phyloP scores from a whole-genome alignment of 805 yeast genomes.

The Monosporozyma unispora region DNA sequence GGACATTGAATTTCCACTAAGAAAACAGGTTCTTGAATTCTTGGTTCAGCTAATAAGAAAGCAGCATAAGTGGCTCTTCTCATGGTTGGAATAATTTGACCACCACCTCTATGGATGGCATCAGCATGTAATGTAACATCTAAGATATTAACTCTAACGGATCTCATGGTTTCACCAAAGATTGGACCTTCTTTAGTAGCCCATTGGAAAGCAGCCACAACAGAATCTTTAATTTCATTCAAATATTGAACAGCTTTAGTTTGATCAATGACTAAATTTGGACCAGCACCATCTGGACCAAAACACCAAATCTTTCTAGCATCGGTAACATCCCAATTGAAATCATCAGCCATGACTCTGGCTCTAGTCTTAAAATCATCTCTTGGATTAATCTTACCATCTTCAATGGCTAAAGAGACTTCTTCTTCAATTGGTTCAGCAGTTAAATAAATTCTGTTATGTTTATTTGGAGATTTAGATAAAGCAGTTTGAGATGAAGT shows the following conservation, averaged over 20 bases:
- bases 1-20: conserved; percentile 99
- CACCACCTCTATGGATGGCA: conserved; percentile 99
- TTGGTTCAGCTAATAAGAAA: conserved; percentile 95
- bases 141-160: conserved; percentile 92
- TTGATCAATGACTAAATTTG: conserved; percentile 97
- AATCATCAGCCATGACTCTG: conserved; percentile 96
- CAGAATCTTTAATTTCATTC: conserved; percentile 97
- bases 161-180: conserved; percentile 92
- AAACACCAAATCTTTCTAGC: conserved; percentile 99
- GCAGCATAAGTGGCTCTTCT: conserved; percentile 99
- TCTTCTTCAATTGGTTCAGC: conserved; percentile 96
- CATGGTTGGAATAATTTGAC: conserved; percentile 99
- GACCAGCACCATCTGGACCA: conserved; percentile 99
- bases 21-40: conserved; percentile 98
- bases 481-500: conserved; percentile 93
- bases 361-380: conserved; percentile 99
- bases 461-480: conserved; percentile 99
- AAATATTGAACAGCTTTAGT: conserved; percentile 99
- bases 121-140: conserved; percentile 99
- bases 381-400: conserved; percentile 84
- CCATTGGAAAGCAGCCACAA: conserved; percentile 99
- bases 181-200: conserved; percentile 99
- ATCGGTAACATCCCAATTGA: conserved; percentile 98
- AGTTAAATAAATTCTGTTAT: conserved; percentile 97
- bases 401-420: conserved; percentile 82